phyloP scores from a whole-genome alignment of 148 eudicot genomes.

The Drosera capensis region DNA sequence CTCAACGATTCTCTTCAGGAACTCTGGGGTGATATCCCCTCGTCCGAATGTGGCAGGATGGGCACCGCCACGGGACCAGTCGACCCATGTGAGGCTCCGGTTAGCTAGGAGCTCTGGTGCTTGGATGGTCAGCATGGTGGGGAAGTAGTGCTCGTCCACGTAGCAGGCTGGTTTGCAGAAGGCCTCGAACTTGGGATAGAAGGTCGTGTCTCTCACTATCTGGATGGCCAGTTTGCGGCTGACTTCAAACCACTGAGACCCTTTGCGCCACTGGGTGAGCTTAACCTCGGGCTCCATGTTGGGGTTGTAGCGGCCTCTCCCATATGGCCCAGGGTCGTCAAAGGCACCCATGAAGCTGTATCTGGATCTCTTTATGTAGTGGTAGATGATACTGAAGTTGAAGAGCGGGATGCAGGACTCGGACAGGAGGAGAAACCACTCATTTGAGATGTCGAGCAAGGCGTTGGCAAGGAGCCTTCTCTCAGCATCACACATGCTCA shows the following conservation, averaged over 20 bases:
- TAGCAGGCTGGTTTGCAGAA: slow-evolving; percentile 66
- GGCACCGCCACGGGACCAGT: slow-evolving; percentile 87
- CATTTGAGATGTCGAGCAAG: slow-evolving; percentile 63
- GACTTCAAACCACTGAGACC: slow-evolving; percentile 75
- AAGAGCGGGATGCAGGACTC: slow-evolving; percentile 73
- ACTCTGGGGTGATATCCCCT: slow-evolving; percentile 36
- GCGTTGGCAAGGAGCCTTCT: slow-evolving; percentile 78
- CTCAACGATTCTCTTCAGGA: slow-evolving; percentile 29
- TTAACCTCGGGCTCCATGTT: slow-evolving; percentile 67
- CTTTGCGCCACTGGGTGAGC: slow-evolving; percentile 64
- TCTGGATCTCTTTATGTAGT: slow-evolving; percentile 41
- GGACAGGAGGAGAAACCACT: slow-evolving; percentile 58
- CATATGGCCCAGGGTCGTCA: slow-evolving; percentile 62
- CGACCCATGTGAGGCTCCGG: slow-evolving; percentile 78
- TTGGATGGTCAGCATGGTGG: slow-evolving; percentile 62
- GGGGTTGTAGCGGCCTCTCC: slow-evolving; percentile 58
- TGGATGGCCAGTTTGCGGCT: slow-evolving; percentile 41
- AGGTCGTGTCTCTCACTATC: slow-evolving; percentile 40
- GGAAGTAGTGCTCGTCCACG: slow-evolving; percentile 86
- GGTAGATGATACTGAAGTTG: slow-evolving; percentile 45
- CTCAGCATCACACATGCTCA: slow-evolving; percentile 89
- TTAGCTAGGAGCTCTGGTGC: slow-evolving; percentile 45
- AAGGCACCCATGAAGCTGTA: slow-evolving; percentile 58
- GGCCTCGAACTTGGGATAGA: slow-evolving; percentile 42
- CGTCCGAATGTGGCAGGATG: slow-evolving; percentile 75